Evolutionary conservation across 2,329 filamentous ascomycete genomes (phyloP).

Genomic region (Phaeoacremonium minimum): DNA sequence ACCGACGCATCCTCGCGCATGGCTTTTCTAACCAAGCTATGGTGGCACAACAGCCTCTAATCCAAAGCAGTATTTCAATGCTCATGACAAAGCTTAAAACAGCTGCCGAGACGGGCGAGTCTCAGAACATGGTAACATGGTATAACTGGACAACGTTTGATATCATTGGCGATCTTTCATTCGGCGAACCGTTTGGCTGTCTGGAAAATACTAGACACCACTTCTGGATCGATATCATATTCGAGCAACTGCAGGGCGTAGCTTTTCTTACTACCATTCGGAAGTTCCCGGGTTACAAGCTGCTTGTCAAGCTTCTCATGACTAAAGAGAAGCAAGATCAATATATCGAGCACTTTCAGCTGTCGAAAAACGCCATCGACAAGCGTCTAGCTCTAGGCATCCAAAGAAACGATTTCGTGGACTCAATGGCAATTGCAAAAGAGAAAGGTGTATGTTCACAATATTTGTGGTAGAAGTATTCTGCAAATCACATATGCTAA

Average conservation of each 20-base stretch:
- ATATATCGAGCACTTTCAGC: no score
- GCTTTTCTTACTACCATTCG: no score
- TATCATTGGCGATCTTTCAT: conserved; percentile 39
- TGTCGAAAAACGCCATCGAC: conserved; percentile 24
- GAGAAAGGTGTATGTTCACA: no score
- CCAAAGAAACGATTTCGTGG: no score
- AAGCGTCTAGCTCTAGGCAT: conserved; percentile 11
- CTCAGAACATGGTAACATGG: conserved; percentile 4
- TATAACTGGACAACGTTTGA: conserved; percentile 32
- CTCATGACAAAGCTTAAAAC: background rate
- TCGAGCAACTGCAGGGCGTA: no score
- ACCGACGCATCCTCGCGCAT: conserved; percentile 1
- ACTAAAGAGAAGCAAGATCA: conserved; percentile 21
- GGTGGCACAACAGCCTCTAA: conserved; percentile 1
- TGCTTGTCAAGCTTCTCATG: no score
- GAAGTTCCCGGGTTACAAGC: no score
- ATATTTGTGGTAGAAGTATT: background rate
- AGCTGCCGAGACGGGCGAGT: background rate
- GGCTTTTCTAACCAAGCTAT: background rate
- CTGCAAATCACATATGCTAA: conserved; percentile 6
- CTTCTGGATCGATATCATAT: conserved; percentile 19
- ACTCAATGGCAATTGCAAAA: no score
- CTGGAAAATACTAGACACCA: conserved; percentile 24
- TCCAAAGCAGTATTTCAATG: background rate
- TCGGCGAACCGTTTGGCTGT: conserved; percentile 37